Base-by-base conservation (phyloP, 2,329 filamentous ascomycete genomes). In the Cadophora gregata region DNA sequence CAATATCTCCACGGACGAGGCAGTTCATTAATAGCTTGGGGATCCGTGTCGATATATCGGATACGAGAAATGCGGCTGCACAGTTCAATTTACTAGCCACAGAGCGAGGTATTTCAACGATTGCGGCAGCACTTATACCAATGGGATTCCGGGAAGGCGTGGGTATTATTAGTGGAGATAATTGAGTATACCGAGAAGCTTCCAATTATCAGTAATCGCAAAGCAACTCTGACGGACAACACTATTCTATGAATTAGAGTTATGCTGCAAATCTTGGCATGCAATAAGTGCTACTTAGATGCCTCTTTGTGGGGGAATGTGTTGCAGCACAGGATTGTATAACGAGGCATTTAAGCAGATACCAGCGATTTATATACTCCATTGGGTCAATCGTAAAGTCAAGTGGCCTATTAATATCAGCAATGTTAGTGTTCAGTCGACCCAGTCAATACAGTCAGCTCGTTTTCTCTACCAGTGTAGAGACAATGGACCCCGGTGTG, bases 21-120 rank as follows among this genome's bases (percentile, higher is more conserved):
- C 84, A 84, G 66, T 84, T 88, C 72, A 88, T 99, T 65, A 90
- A 90, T 69, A 85, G 86, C 33, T 79, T 98, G 50, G 96, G 96
- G 0, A 91, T 98, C 72, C 85, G 93, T 65, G 84, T 98, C 5
- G 96, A 99, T 75, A 85, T 97, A 3, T 86, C 95, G 75, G 96
- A 98, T 80, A 98, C 96, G 36, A 85, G 93, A 70, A 98, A 98
- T 79, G 96, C 96, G 9, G 93, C 95, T 1, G 91, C 94, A 38
- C 93, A 97, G 78, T 99, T 96, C 79, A 99, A 99, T 77, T 78
- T 99, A 75, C 81, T 99, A 63, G 95, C 93, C n/a, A 98, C 93
- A 21, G 96, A 99, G 81, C 84, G 96, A 61, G 95, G 96, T 1
- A 88, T 96, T 6, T 85, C 88, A 24, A 90, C 95, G 74, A 89